A percentile compares a stretch with the other conserved stretches of the same genome.
Conservation (phyloP, 495 filamentous ascomycete genomes). For the Aspergillus cavernicola region DNA sequence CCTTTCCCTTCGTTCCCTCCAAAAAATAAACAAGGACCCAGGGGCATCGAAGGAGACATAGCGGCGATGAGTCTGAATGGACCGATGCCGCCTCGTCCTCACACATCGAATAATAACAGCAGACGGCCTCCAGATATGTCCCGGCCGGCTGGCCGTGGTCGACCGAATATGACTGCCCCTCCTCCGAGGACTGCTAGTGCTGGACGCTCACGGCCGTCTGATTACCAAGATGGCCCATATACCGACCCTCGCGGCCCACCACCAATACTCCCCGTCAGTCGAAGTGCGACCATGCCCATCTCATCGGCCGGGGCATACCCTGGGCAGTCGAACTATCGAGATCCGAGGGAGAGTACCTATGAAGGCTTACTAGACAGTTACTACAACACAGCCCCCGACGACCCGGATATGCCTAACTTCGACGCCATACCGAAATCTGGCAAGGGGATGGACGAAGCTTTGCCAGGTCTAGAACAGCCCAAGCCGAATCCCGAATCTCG, state of each 20-base stretch:
- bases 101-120: conserved; percentile 30
- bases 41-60: conserved; percentile 51
- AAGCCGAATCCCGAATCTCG: conserved; percentile 22
- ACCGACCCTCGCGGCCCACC: conserved; percentile 28
- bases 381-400: conserved; percentile 33
- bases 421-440: conserved; percentile 54
- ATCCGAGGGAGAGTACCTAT: conserved; percentile 19
- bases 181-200: conserved; percentile 28
- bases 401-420: conserved; percentile 69
- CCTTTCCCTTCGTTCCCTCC: conserved; percentile 64
- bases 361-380: conserved; percentile 40
- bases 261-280: conserved; percentile 26
- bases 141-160: conserved; percentile 21
- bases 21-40: conserved; percentile 19
- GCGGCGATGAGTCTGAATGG: conserved; percentile 54
- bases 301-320: conserved; percentile 24
- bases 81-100: conserved; percentile 30
- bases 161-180: conserved; percentile 21
- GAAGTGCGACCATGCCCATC: conserved; percentile 42
- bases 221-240: conserved; percentile 27
- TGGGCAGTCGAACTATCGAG: conserved; percentile 31
- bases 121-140: conserved; percentile 27
- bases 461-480: conserved; percentile 43
- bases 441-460: conserved; percentile 47
- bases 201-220: conserved; percentile 18